phyloP scores from a whole-genome alignment of 495 filamentous ascomycete species.

The Trypethelium eluteriae region DNA sequence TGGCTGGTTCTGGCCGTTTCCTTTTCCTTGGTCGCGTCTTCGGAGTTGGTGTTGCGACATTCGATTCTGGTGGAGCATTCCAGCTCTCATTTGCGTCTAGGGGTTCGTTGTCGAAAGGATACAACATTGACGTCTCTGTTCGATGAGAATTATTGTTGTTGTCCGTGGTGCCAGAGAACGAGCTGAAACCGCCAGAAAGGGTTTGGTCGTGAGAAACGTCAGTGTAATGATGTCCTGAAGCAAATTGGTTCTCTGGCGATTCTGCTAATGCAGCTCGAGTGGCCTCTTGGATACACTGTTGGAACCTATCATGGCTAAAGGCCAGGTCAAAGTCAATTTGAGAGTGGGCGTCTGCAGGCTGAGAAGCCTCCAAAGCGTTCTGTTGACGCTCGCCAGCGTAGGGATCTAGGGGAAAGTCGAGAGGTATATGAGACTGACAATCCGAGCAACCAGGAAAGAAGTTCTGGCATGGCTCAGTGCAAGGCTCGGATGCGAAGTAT shows the following conservation, averaged over 20 bases:
- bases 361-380: neutral
- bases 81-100: neutral
- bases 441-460: neutral
- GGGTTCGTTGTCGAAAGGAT: neutral
- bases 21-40: neutral
- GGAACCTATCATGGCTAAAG: neutral
- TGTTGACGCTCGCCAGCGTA: neutral
- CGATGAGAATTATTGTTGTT: neutral
- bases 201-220: neutral
- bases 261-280: neutral
- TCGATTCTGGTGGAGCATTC: too few relatives aligned
- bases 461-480: constrained; percentile 5
- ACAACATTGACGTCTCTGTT: neutral
- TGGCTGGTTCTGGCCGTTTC: neutral
- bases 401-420: neutral
- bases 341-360: neutral
- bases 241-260: neutral
- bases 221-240: neutral
- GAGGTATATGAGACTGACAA: neutral
- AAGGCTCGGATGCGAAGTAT: constrained; percentile 1
- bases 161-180: neutral
- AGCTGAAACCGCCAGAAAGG: neutral
- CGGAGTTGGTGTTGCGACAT: too few relatives aligned
- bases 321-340: neutral
- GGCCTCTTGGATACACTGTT: neutral